phyloP scores from a whole-genome alignment of 2,329 filamentous ascomycete species.

The Neurospora sp. region DNA sequence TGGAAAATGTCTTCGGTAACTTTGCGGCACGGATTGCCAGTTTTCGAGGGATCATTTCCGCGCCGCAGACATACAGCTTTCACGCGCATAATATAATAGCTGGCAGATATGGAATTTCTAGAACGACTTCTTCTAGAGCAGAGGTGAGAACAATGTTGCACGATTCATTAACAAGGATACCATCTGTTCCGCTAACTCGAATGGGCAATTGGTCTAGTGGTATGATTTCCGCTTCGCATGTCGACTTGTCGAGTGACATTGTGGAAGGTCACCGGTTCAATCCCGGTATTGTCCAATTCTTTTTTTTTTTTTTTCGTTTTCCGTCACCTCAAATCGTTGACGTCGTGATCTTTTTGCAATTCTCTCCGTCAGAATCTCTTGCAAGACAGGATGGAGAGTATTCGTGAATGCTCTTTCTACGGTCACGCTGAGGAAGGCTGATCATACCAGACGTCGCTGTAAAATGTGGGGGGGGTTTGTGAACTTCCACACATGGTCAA shows the following conservation, averaged over 20 bases:
- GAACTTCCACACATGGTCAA: neutral
- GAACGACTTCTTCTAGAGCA: neutral
- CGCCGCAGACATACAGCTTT: neutral
- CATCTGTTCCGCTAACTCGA: accelerated
- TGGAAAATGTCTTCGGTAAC: neutral
- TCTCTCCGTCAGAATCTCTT: too few species aligned
- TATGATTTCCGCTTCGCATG: conserved; percentile 15
- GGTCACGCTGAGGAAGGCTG: neutral
- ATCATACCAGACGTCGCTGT: neutral
- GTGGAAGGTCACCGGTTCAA: conserved; percentile 13
- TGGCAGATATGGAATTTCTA: neutral
- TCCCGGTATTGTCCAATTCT: conserved; percentile 8
- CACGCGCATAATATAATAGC: neutral
- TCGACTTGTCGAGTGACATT: neutral
- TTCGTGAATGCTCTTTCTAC: neutral
- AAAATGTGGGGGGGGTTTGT: neutral
- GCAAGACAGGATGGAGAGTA: neutral
- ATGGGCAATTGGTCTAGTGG: conserved; percentile 10
- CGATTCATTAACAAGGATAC: neutral
- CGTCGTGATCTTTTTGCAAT: neutral
- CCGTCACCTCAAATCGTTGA: neutral
- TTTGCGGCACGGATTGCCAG: neutral
- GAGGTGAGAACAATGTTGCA: neutral
- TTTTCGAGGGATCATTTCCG: neutral
- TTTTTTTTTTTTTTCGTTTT: neutral